Evolutionary conservation across 2,329 filamentous ascomycete species (phyloP).

Genomic region (Whalleya microplaca): DNA sequence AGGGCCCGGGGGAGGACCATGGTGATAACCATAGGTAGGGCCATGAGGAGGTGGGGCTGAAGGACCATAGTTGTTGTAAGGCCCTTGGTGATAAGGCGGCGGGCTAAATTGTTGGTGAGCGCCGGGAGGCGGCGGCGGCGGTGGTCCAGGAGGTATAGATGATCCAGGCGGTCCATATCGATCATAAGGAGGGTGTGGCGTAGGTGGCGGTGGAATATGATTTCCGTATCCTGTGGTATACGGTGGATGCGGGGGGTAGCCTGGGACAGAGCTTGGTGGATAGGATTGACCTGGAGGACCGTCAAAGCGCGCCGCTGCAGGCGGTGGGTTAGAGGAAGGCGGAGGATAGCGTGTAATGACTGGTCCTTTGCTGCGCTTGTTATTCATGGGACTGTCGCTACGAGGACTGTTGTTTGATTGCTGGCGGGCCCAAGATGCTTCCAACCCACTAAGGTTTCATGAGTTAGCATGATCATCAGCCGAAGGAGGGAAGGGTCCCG

Average conservation of each 20-base stretch:
- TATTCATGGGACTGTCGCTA: slow-evolving; percentile 23
- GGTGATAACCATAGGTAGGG: slow-evolving; percentile 16
- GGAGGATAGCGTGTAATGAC: slow-evolving; percentile 38
- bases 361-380: slow-evolving; percentile 35
- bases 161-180: slow-evolving; percentile 18
- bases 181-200: slow-evolving; percentile 21
- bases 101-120: slow-evolving; percentile 14
- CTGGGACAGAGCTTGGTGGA: slow-evolving; percentile 19
- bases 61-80: slow-evolving; percentile 11
- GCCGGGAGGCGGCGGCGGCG: slow-evolving; percentile 19
- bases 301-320: slow-evolving; percentile 21
- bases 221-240: slow-evolving; percentile 12
- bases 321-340: slow-evolving; percentile 25
- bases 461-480: slow-evolving; percentile 14
- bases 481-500: background rate
- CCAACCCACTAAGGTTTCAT: slow-evolving; percentile 33
- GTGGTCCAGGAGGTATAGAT: slow-evolving; percentile 10
- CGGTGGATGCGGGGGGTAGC: slow-evolving; percentile 24
- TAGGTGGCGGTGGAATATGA: slow-evolving; percentile 9
- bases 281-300: slow-evolving; percentile 21
- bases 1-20: slow-evolving; percentile 13
- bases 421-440: slow-evolving; percentile 35
- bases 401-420: slow-evolving; percentile 29
- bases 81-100: slow-evolving; percentile 17
- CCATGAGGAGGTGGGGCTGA: slow-evolving; percentile 14